A percentile compares a stretch with the other conserved stretches of the same genome.
Evolutionary conservation across 1,284 basidiomycete species (phyloP).

Genomic region (Rhodotorula sp.): DNA sequence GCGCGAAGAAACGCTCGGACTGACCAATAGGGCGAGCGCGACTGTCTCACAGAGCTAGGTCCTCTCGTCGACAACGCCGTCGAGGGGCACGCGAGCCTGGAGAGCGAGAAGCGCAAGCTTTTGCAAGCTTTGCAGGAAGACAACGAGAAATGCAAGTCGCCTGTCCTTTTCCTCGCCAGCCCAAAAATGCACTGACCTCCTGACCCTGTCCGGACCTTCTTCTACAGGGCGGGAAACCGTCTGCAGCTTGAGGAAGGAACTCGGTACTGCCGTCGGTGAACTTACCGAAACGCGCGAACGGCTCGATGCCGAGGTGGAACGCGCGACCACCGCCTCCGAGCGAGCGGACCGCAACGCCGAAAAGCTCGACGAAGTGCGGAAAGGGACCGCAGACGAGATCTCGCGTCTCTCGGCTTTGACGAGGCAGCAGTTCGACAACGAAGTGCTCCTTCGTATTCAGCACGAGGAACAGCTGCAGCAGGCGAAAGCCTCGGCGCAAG

Average conservation of each 20-base stretch:
- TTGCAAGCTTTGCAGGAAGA: constrained; percentile 2
- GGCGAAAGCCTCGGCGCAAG: neutral
- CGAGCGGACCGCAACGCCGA: neutral
- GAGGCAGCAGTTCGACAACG: neutral
- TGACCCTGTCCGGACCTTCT: no score
- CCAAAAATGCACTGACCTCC: no score
- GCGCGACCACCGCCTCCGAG: neutral
- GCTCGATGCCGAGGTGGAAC: neutral
- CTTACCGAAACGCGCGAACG: neutral
- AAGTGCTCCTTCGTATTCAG: neutral
- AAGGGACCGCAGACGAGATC: neutral
- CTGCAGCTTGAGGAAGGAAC: neutral
- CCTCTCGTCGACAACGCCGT: neutral
- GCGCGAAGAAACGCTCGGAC: neutral
- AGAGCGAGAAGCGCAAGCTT: constrained; percentile 18
- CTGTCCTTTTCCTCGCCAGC: no score
- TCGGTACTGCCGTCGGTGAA: neutral
- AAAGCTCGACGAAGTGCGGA: neutral
- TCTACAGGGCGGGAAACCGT: neutral
- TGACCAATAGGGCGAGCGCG: neutral
- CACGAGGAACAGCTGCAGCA: neutral
- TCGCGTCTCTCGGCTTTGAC: neutral
- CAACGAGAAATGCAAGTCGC: constrained; percentile 6
- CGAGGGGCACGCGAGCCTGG: constrained; percentile 14
- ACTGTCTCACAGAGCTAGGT: neutral